These are phyloP conservation scores for Neckera pumila DNA, from an alignment of 225 moss, liverwort and hornwort genomes.

Conservation along the genomic window DNA sequence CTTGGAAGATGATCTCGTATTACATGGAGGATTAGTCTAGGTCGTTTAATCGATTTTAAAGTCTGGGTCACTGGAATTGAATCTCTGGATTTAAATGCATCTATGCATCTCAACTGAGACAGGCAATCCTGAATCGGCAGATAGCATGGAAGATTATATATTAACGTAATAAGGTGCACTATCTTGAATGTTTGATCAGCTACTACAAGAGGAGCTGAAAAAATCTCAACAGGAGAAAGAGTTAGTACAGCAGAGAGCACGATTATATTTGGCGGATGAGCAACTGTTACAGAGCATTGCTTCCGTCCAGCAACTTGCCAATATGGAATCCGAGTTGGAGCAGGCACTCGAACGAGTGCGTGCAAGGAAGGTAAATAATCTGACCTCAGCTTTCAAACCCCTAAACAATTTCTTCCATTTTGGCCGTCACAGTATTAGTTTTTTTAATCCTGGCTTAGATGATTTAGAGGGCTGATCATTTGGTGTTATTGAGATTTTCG, in stretches of 20 bases:
- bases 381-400: neutral
- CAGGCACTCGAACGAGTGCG: conserved; percentile 50
- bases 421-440: neutral
- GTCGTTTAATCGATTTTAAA: no score
- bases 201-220: conserved; percentile 47
- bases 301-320: conserved; percentile 40
- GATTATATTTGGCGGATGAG: conserved; percentile 42
- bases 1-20: neutral
- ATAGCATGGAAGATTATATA: neutral
- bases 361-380: conserved; percentile 28
- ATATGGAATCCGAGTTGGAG: conserved; percentile 49
- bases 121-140: neutral
- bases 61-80: neutral
- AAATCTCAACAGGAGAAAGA: conserved; percentile 50
- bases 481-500: neutral
- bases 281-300: conserved; percentile 33
- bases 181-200: conserved; percentile 4
- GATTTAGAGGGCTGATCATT: neutral
- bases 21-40: neutral
- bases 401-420: neutral
- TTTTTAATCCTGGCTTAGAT: neutral
- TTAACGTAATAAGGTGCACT: neutral
- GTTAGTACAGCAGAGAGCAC: conserved; percentile 37
- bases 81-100: neutral
- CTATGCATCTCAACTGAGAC: neutral